Base-by-base conservation (phyloP, 2,329 filamentous ascomycete genomes). In the Aspergillus caelatus region DNA sequence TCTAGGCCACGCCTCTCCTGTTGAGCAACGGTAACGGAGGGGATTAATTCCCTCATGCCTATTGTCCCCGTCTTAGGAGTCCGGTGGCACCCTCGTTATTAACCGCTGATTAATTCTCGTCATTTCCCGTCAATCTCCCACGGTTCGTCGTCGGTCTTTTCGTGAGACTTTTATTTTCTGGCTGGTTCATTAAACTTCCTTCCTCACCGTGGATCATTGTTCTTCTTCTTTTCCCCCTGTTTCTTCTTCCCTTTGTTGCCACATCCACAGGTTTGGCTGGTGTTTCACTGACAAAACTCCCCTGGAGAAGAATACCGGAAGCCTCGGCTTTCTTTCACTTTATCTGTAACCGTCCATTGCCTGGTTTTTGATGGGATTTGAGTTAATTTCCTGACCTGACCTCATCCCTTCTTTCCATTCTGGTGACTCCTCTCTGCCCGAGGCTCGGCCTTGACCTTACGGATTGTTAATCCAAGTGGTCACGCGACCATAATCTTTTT, bases 31-130 rank as follows among this genome's bases (percentile, higher is more conserved):
- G 21, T 55, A 55, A 39, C 52, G 32, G 52, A 36, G n/a, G 52
- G 52, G 19, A 36, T 55, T 55, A 55, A 12, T 39, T 39, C n/a
- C 21, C 28, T 21, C 32, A 11, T 39, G 52, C 32, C 52, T 41
- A 26, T 21, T 14, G n/a, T 30, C 14, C 52, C 52, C 32, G 32
- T 30, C n/a, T 34, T 9, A 41, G 30, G 21, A 39, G n/a, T 39
- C 52, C 52, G 34, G 34, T 36, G 52, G 30, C 34, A 55, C 30
- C 39, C 52, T 54, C 52, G 11, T 19, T 11, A 26, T 36, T 16
- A 23, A 16, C 21, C n/a, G 52, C 52, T 55, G 52, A 55, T 55
- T 55, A 55, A 55, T 58, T 57, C 39, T 57, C 23, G 26, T 57
- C 23, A 11, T 21, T 57, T 46, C 41, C 28, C 41, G 26, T 34